phyloP scores from a whole-genome alignment of 2,329 filamentous ascomycete genomes.

The Hypoxylon sp. region DNA sequence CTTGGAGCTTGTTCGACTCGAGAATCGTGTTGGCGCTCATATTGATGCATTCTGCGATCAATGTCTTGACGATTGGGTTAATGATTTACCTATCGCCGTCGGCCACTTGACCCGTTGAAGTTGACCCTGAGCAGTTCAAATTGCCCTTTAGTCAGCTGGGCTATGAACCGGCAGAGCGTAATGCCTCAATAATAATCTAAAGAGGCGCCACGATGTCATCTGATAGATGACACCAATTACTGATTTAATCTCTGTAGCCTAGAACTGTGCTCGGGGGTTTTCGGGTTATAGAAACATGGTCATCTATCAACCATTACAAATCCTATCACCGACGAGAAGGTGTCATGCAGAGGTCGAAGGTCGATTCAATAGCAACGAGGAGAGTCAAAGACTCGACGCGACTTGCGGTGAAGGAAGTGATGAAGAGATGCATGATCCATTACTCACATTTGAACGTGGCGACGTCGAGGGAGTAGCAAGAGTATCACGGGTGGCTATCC shows the following conservation, averaged over 20 bases:
- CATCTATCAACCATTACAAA: slow-evolving; percentile 12
- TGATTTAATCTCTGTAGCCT: background rate
- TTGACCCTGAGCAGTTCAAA: background rate
- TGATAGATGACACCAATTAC: slow-evolving; percentile 4
- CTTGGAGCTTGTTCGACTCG: background rate
- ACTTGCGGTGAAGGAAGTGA: slow-evolving; percentile 14
- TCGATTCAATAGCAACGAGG: slow-evolving; percentile 1
- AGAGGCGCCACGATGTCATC: slow-evolving; percentile 7
- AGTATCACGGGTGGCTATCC: slow-evolving; percentile 1
- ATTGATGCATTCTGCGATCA: slow-evolving; percentile 5
- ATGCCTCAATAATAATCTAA: slow-evolving; percentile 8
- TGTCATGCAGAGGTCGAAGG: slow-evolving; percentile 18
- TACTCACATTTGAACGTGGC: slow-evolving; percentile 21
- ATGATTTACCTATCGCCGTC: slow-evolving; percentile 23
- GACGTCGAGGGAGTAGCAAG: slow-evolving; percentile 25
- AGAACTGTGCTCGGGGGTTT: slow-evolving; percentile 4
- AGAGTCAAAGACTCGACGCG: background rate
- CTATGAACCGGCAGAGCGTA: slow-evolving; percentile 6
- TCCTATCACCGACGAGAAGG: slow-evolving; percentile 32
- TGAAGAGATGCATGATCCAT: slow-evolving; percentile 25
- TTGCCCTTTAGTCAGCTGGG: slow-evolving; percentile 7
- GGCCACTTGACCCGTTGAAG: background rate
- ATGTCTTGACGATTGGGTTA: slow-evolving; percentile 16
- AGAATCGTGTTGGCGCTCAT: slow-evolving; percentile 7
- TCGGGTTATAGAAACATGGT: slow-evolving; percentile 32